Conservation (phyloP, 2,329 filamentous ascomycete genomes). For the Karstenula rhodostoma region DNA sequence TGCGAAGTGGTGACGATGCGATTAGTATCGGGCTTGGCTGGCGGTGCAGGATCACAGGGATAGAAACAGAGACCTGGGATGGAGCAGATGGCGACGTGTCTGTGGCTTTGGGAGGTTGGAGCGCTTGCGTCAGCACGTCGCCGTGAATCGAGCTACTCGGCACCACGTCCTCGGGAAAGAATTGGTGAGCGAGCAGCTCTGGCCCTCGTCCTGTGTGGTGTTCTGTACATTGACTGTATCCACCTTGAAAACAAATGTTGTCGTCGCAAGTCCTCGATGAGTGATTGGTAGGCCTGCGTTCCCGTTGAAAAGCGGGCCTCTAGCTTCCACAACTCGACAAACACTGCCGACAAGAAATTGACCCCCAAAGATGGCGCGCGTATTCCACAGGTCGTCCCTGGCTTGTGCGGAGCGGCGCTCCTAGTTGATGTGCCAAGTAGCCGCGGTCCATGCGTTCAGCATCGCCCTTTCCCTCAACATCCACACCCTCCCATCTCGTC, state of each 20-base stretch:
- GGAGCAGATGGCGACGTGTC: background rate
- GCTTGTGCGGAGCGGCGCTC: no score
- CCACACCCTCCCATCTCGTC: constrained; percentile 2
- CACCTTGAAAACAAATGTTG: background rate
- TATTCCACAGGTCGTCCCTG: no score
- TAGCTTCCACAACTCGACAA: background rate
- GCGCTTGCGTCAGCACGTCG: background rate
- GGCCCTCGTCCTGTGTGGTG: background rate
- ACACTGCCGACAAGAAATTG: background rate
- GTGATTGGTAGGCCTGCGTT: background rate
- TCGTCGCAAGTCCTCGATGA: background rate
- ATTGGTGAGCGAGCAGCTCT: background rate
- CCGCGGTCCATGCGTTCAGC: background rate
- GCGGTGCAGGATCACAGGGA: background rate
- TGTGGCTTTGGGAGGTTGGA: background rate
- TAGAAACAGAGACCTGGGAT: background rate
- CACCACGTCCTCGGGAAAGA: background rate
- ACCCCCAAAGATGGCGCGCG: no score
- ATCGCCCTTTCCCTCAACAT: no score
- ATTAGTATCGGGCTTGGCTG: background rate
- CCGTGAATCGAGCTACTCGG: background rate
- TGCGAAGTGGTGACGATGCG: background rate
- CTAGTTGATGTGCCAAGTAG: background rate
- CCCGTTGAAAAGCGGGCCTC: background rate
- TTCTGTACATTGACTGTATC: background rate